Percentiles rank a stretch among this genome's conserved stretches.
phyloP scores from a whole-genome alignment of 2,329 filamentous ascomycete species.

The Colletotrichum ledebouriae region DNA sequence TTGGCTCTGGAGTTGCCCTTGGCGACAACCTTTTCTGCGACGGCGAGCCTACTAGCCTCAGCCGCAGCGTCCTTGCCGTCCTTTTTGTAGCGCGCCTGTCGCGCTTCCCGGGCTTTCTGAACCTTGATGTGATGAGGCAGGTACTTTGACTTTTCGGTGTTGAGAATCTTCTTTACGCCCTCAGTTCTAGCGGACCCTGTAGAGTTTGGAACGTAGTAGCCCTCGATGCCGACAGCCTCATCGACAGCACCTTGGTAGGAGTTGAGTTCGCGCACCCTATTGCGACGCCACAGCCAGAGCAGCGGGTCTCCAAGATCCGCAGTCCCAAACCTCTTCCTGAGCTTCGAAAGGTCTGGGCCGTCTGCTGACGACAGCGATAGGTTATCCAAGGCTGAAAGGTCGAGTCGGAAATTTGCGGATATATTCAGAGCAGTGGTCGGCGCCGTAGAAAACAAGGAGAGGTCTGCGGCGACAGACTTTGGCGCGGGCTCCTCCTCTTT shows the following conservation, averaged over 20 bases:
- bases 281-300: slow-evolving; percentile 70
- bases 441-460: slow-evolving; percentile 63
- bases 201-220: slow-evolving; percentile 85
- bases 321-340: slow-evolving; percentile 62
- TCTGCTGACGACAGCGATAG: slow-evolving; percentile 61
- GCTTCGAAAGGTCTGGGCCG: slow-evolving; percentile 61
- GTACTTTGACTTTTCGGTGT: slow-evolving; percentile 98
- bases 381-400: slow-evolving; percentile 60
- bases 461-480: slow-evolving; percentile 53
- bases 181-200: slow-evolving; percentile 93
- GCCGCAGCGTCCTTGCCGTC: slow-evolving; percentile 78
- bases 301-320: slow-evolving; percentile 63
- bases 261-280: slow-evolving; percentile 69
- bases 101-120: slow-evolving; percentile 89
- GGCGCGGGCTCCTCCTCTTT: slow-evolving; percentile 53
- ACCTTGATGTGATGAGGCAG: slow-evolving; percentile 98
- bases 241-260: slow-evolving; percentile 48
- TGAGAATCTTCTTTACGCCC: slow-evolving; percentile 93
- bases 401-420: slow-evolving; percentile 60
- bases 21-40: slow-evolving; percentile 82
- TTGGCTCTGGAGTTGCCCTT: slow-evolving; percentile 94
- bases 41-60: slow-evolving; percentile 77
- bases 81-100: slow-evolving; percentile 80
- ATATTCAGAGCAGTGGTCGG: slow-evolving; percentile 61
- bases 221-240: slow-evolving; percentile 63